Conservation (phyloP, 78 protist species). For the Dictyostelium discoideum region DNA sequence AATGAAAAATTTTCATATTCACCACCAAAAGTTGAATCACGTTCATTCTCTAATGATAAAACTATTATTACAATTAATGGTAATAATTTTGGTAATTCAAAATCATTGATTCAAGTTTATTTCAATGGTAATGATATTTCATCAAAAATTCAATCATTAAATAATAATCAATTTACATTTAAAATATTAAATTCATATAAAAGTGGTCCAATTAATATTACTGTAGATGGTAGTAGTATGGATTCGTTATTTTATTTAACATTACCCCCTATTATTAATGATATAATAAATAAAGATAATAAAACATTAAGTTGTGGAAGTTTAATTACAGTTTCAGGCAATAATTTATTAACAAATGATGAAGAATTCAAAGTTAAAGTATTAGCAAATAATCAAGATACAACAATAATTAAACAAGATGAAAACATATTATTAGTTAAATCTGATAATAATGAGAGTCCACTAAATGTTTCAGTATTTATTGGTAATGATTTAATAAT, state of each 20-base stretch:
- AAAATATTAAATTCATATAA: no score
- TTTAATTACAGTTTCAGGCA: background rate
- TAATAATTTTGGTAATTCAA: background rate
- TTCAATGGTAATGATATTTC: background rate
- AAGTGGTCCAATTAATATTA: background rate
- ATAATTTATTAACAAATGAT: background rate
- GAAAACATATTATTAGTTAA: no score
- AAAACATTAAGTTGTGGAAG: background rate
- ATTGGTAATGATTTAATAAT: background rate
- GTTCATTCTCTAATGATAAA: no score
- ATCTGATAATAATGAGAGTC: background rate
- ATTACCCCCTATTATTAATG: background rate
- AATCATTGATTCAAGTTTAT: background rate
- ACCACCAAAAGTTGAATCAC: no score
- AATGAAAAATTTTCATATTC: no score
- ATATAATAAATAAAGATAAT: no score
- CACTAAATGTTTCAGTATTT: background rate
- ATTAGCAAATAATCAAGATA: background rate
- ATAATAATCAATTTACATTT: background rate
- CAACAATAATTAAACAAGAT: no score
- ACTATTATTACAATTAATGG: background rate
- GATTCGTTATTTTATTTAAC: background rate
- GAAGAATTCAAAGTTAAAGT: background rate
- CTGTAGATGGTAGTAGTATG: background rate
- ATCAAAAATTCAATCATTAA: background rate